These are phyloP conservation scores for Exidia glandulosa DNA, from an alignment of 768 basidiomycete genomes.

Conservation along the genomic window DNA sequence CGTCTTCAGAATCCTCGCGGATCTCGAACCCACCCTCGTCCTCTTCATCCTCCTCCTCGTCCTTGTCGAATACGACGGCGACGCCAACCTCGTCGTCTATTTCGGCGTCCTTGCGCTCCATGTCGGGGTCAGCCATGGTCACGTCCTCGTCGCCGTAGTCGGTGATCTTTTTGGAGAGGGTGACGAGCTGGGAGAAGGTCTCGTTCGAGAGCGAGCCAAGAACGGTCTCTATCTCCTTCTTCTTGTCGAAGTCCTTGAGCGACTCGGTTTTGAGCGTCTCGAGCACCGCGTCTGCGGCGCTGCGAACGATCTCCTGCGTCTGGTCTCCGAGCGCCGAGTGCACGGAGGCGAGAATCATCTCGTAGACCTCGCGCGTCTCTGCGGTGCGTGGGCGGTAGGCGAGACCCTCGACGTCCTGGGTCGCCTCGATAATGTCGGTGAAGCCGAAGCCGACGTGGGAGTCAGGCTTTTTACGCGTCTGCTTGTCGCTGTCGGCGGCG, in stretches of 20 bases:
- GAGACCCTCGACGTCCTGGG: conserved; percentile 85
- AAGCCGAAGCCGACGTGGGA: conserved; percentile 48
- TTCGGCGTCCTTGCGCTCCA: conserved; percentile 72
- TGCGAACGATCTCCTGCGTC: conserved; percentile 90
- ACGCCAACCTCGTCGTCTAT: conserved; percentile 97
- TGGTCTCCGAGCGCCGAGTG: conserved; percentile 85
- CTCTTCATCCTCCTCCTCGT: conserved; percentile 76
- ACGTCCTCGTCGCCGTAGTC: conserved; percentile 90
- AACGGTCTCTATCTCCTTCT: conserved; percentile 79
- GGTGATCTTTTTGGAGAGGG: conserved; percentile 86
- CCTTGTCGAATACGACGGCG: conserved; percentile 95
- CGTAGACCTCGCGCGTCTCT: conserved; percentile 91
- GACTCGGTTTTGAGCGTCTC: conserved; percentile 81
- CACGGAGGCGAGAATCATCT: conserved; percentile 75
- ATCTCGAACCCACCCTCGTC: conserved; percentile 88
- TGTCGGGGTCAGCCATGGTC: conserved; percentile 62
- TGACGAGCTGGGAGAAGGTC: conserved; percentile 71
- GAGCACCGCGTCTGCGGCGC: conserved; percentile 86
- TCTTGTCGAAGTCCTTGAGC: conserved; percentile 94
- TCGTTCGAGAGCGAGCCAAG: conserved; percentile 58
- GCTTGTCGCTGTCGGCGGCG: conserved; percentile 40
- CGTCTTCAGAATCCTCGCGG: conserved; percentile 68
- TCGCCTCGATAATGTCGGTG: conserved; percentile 87
- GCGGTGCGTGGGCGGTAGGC: conserved; percentile 87
- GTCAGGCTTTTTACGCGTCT: conserved; percentile 49